phyloP scores from a whole-genome alignment of 768 basidiomycete genomes.

The Leccinum pellstonianum region DNA sequence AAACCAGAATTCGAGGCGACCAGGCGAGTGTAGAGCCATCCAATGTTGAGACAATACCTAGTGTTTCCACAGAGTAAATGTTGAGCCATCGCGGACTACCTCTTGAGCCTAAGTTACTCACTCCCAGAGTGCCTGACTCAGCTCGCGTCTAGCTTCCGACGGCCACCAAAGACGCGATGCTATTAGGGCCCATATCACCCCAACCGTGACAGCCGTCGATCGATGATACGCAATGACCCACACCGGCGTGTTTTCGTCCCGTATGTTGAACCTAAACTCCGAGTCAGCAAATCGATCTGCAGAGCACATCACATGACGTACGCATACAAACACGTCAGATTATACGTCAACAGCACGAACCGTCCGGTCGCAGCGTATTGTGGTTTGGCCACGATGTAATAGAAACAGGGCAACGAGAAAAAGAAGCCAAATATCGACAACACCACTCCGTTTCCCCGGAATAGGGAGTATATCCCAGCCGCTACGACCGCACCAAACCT shows the following conservation, averaged over 20 bases:
- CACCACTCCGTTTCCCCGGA: constrained; percentile 70
- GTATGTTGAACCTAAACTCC: constrained; percentile 68
- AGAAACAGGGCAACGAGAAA: constrained; percentile 93
- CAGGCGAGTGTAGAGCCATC: constrained; percentile 91
- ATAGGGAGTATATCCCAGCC: constrained; percentile 65
- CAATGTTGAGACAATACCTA: constrained; percentile 90
- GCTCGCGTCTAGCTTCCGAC: constrained; percentile 84
- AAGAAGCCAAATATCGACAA: constrained; percentile 85
- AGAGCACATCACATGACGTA: constrained; percentile 29
- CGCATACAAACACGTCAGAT: constrained; percentile 78
- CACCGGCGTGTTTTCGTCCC: constrained; percentile 62
- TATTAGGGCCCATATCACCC: constrained; percentile 86
- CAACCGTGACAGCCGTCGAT: constrained; percentile 75
- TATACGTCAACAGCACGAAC: constrained; percentile 86
- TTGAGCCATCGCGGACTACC: neutral
- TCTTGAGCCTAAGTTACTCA: constrained; percentile 34
- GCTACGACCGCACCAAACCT: constrained; percentile 82
- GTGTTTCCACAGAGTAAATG: neutral
- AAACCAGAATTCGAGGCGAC: constrained; percentile 84
- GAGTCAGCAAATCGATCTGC: neutral
- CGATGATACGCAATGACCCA: constrained; percentile 73
- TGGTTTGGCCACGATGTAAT: constrained; percentile 78
- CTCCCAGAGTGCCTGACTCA: constrained; percentile 86
- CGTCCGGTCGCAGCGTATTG: constrained; percentile 72
- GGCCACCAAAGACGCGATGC: constrained; percentile 96